These are phyloP conservation scores for Vickermania ingenoplastis DNA, from an alignment of 208 protist species.

Conservation along the genomic window DNA sequence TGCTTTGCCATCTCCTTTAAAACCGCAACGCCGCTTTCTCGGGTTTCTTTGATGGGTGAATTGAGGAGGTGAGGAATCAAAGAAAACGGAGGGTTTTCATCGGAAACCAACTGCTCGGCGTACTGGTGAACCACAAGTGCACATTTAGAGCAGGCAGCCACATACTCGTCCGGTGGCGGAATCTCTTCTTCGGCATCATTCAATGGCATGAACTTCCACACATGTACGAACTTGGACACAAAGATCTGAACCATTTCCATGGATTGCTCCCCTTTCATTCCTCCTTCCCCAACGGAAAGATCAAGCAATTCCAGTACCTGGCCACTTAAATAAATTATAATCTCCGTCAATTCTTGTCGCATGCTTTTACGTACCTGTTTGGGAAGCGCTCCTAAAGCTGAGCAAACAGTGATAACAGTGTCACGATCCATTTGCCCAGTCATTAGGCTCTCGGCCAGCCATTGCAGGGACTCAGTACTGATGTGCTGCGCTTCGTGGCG, in stretches of 20 bases:
- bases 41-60: constrained; percentile 20
- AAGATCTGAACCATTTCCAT: background rate
- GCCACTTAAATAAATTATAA: constrained; percentile 21
- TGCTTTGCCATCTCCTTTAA: constrained; percentile 50
- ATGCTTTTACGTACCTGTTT: constrained; percentile 17
- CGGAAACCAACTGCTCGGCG: constrained; percentile 24
- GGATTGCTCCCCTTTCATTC: background rate
- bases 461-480: constrained; percentile 37
- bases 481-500: constrained; percentile 43
- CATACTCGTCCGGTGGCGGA: constrained; percentile 1
- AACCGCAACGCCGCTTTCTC: constrained; percentile 29
- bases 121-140: constrained; percentile 20
- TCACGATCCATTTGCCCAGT: constrained; percentile 40
- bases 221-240: background rate
- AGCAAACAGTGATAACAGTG: constrained; percentile 27
- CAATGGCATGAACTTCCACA: background rate
- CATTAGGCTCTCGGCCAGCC: constrained; percentile 57
- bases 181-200: background rate
- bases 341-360: constrained; percentile 28
- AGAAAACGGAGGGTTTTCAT: constrained; percentile 30
- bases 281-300: background rate
- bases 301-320: constrained; percentile 1
- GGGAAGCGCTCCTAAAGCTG: constrained; percentile 32
- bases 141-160: constrained; percentile 8
- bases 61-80: constrained; percentile 34